Evolutionary conservation across 208 protist genomes (phyloP), one percentile per base, ranked within the genome.

Genomic region (Wallacemonas sp.): DNA sequence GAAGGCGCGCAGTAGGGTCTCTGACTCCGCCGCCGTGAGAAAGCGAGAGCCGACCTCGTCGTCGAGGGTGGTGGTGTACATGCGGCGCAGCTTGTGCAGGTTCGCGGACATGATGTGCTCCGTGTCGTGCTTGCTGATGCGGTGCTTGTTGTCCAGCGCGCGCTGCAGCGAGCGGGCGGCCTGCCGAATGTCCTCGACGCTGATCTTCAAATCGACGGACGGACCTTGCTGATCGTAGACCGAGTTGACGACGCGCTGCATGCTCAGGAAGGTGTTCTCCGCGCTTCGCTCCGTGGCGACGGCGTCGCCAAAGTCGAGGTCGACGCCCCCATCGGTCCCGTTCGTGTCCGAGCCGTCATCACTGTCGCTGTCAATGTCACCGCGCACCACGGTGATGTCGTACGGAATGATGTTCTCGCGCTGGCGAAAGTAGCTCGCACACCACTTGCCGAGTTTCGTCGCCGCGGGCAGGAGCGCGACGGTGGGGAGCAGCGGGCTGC

Each of bases 141-240:
- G 61, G 20, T 57, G 69, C 57, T 73, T 77, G 42, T 57, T 64
- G 39, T 66, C 66, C 67, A 93, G 90, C 22, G 80, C 81, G 4
- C 39, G 62, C 11, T 76, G 65, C 50, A 96, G 82, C 8, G 82
- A 63, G 50, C 70, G 46, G 28, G 91, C 81, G 48, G 86, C 87
- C n/a, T 70, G 50, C 32, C 67, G 48, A 29, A 96, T 93, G 62
- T 76, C 74, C 29, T 88, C 73, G 20, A 79, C 77, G 41, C 91
- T 77, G 42, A 96, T 89, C 72, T 94, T 93, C 5, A 96, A 67
- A 61, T 79, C 76, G 18, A 90, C 70, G 31, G 79, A 72, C 29
- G 59, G 61, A 20, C 75, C 78, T 67, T 96, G 91, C 32, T 88
- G 91, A 64, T 96, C 91, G 75, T 96, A 96, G 11, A 96, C 66